A percentile compares a stretch with the other conserved stretches of the same genome.
phyloP scores from a whole-genome alignment of 2,329 filamentous ascomycete species.

The Ophiostoma himal-ulmi region DNA sequence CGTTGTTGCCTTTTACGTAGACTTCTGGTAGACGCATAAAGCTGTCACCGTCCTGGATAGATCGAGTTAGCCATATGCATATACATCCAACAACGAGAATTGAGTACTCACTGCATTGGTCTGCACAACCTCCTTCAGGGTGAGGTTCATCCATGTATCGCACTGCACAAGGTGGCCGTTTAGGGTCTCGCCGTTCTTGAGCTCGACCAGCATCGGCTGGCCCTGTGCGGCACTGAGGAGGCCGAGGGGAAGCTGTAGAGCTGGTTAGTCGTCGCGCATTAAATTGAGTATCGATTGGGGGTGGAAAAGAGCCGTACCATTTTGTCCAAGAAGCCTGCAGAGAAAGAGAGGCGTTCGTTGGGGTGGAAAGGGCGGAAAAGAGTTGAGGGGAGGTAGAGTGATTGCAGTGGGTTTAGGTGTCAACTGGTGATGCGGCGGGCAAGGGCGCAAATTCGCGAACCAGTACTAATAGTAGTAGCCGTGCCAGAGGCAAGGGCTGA shows the following conservation, averaged over 20 bases:
- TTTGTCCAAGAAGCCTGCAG: constrained; percentile 19
- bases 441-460: constrained; percentile 12
- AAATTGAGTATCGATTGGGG: neutral
- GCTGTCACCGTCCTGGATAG: constrained; percentile 74
- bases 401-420: neutral
- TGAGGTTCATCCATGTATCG: constrained; percentile 99
- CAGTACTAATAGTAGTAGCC: neutral
- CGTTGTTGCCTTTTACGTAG: constrained; percentile 96
- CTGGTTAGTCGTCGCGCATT: constrained; percentile 26
- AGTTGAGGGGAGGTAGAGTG: constrained; percentile 11
- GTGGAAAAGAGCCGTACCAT: constrained; percentile 16
- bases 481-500: neutral
- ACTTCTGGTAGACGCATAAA: constrained; percentile 90
- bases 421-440: constrained; percentile 8
- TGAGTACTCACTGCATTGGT: constrained; percentile 64
- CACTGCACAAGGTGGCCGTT: constrained; percentile 95
- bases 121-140: constrained; percentile 92
- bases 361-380: neutral
- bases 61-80: neutral
- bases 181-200: constrained; percentile 94
- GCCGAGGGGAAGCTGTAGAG: constrained; percentile 60
- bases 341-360: constrained; percentile 19
- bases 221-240: constrained; percentile 93
- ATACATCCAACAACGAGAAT: neutral
- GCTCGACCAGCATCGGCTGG: constrained; percentile 95